phyloP scores from a whole-genome alignment of 306 rosid genomes.

The Acacia confusa region DNA sequence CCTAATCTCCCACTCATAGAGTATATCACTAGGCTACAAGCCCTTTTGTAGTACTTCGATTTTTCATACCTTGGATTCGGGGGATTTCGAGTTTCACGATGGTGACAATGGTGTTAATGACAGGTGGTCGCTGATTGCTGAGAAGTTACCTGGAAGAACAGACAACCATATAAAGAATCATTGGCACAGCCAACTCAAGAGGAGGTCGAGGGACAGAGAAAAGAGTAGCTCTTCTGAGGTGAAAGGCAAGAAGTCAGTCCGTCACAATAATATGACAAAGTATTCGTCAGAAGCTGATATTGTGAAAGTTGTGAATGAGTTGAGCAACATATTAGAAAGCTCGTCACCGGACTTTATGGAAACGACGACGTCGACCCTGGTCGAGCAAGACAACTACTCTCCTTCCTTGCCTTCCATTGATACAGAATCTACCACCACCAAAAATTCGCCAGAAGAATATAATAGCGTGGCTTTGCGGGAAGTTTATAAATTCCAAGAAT shows the following conservation, averaged over 20 bases:
- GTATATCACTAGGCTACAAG: too few relatives aligned
- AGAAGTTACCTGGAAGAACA: slow-evolving; percentile 62
- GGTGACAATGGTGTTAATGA: background rate
- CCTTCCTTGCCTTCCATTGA: slow-evolving; percentile 26
- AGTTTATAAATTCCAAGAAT: slow-evolving; percentile 15
- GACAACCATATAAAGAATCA: slow-evolving; percentile 72
- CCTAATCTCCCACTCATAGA: too few relatives aligned
- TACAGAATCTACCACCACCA: background rate
- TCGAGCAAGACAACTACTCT: slow-evolving; percentile 9
- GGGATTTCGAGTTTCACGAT: background rate
- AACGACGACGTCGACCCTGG: slow-evolving; percentile 12
- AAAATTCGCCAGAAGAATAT: slow-evolving; percentile 9
- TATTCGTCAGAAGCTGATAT: slow-evolving; percentile 18
- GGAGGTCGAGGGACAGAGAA: slow-evolving; percentile 1
- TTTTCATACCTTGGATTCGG: background rate
- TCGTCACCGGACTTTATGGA: slow-evolving; percentile 34
- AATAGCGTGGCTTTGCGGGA: slow-evolving; percentile 25
- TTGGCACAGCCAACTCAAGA: slow-evolving; percentile 70
- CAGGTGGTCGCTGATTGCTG: slow-evolving; percentile 74
- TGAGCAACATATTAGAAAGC: slow-evolving; percentile 43
- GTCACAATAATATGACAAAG: background rate
- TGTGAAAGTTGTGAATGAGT: background rate
- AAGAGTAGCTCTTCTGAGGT: background rate
- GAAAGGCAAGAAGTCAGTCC: background rate
- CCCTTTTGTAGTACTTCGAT: background rate